These are phyloP conservation scores for Trypanosoma vivax DNA, from an alignment of 208 protist genomes.

Conservation along the genomic window DNA sequence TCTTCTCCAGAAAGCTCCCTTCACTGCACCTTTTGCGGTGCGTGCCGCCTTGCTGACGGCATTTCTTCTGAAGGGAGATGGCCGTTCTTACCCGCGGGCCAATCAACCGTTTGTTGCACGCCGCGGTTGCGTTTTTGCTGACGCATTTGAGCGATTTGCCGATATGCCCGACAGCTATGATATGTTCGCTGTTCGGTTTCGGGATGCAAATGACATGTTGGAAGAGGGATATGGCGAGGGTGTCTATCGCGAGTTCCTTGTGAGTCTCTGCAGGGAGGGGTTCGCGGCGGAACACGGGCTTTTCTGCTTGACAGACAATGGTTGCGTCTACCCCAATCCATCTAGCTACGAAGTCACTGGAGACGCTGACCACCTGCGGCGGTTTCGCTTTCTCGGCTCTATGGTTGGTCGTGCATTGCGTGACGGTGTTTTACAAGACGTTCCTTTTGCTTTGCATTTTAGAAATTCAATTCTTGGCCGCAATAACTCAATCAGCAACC, in stretches of 20 bases:
- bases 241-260: constrained; percentile 90
- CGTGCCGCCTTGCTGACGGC: constrained; percentile 55
- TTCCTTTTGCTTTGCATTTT: constrained; percentile 91
- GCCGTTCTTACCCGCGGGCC: not conserved
- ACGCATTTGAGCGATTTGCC: constrained; percentile 68
- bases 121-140: constrained; percentile 73
- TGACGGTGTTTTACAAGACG: constrained; percentile 85
- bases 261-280: constrained; percentile 66
- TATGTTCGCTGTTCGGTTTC: constrained; percentile 61
- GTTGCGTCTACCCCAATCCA: constrained; percentile 88
- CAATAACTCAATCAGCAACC: constrained; percentile 86
- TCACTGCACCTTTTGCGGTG: constrained; percentile 65
- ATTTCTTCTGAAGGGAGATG: constrained; percentile 31
- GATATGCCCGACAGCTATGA: constrained; percentile 32
- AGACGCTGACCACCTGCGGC: constrained; percentile 52
- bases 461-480: constrained; percentile 80
- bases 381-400: constrained; percentile 85
- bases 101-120: constrained; percentile 21
- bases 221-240: constrained; percentile 90
- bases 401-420: constrained; percentile 88
- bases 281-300: constrained; percentile 80
- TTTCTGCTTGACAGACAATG: constrained; percentile 78
- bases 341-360: constrained; percentile 61
- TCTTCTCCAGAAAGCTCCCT: constrained; percentile 63
- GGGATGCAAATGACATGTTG: constrained; percentile 23